These are phyloP conservation scores for Exophiala sideris DNA, from an alignment of 2,329 filamentous ascomycete species.

Conservation along the genomic window DNA sequence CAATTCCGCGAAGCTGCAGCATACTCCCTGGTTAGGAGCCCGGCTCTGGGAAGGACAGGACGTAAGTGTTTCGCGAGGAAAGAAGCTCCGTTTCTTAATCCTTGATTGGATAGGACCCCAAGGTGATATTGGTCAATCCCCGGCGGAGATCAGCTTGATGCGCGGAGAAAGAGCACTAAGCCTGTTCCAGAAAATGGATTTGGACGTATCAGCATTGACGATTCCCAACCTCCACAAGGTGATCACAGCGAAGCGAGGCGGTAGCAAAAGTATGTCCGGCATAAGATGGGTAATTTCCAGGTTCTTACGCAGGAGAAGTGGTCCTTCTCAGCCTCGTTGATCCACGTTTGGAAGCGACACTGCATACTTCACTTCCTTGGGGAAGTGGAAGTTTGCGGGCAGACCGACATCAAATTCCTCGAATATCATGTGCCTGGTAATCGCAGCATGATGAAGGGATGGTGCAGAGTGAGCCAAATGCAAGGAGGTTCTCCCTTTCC, in stretches of 20 bases:
- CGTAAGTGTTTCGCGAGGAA: background rate
- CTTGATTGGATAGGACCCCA: constrained; percentile 6
- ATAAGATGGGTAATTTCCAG: background rate
- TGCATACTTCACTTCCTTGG: background rate
- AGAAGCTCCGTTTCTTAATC: background rate
- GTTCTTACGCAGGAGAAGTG: background rate
- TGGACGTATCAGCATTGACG: constrained; percentile 4
- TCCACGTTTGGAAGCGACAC: background rate
- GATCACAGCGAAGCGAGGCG: background rate
- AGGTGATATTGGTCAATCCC: background rate
- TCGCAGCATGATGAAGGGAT: too few species aligned
- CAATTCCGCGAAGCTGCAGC: background rate
- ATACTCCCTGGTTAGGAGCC: background rate
- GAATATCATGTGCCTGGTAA: too few species aligned
- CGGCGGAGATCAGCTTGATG: constrained; percentile 3
- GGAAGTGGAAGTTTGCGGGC: background rate
- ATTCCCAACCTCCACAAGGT: background rate
- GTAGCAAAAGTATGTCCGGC: background rate
- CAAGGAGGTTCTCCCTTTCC: too few species aligned
- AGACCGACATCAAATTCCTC: background rate
- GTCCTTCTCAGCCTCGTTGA: background rate
- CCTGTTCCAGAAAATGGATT: constrained; percentile 18
- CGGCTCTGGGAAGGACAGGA: too few species aligned
- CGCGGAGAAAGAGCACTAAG: constrained; percentile 8
- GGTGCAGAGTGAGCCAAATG: too few species aligned